phyloP scores from a whole-genome alignment of 1,284 basidiomycete genomes.

The Violaceomyces palustris region DNA sequence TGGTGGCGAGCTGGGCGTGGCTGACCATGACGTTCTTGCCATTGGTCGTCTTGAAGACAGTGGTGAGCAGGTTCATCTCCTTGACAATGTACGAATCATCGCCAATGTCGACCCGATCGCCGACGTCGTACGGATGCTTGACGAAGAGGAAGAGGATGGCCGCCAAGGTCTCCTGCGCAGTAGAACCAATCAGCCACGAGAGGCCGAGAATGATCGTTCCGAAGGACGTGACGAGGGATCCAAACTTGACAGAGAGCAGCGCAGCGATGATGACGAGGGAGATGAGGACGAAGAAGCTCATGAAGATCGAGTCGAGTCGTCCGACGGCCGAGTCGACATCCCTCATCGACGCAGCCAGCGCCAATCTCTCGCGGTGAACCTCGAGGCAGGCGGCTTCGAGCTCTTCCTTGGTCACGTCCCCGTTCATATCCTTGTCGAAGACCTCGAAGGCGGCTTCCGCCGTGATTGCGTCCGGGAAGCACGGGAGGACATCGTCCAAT shows the following conservation, averaged over 20 bases:
- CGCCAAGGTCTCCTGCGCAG: constrained; percentile 64
- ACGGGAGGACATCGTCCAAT: constrained; percentile 68
- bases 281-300: constrained; percentile 60
- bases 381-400: constrained; percentile 71
- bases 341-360: constrained; percentile 79
- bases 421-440: constrained; percentile 80
- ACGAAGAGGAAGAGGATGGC: constrained; percentile 83
- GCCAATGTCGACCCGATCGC: constrained; percentile 59
- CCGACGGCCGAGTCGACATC: constrained; percentile 76
- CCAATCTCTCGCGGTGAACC: constrained; percentile 76
- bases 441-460: constrained; percentile 61
- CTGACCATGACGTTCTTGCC: constrained; percentile 28
- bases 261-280: constrained; percentile 62
- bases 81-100: constrained; percentile 71
- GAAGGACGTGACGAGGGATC: constrained; percentile 71
- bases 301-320: constrained; percentile 58
- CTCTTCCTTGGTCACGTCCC: constrained; percentile 71
- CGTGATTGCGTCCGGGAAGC: constrained; percentile 58
- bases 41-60: constrained; percentile 52
- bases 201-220: constrained; percentile 77
- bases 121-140: constrained; percentile 78
- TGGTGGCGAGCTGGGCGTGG: constrained; percentile 28
- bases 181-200: constrained; percentile 79
- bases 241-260: constrained; percentile 64
- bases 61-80: constrained; percentile 77